A percentile compares a stretch with the other conserved stretches of the same genome.
These are phyloP conservation scores for Neurospora intermedia DNA, from an alignment of 495 filamentous ascomycete species.

Conservation along the genomic window DNA sequence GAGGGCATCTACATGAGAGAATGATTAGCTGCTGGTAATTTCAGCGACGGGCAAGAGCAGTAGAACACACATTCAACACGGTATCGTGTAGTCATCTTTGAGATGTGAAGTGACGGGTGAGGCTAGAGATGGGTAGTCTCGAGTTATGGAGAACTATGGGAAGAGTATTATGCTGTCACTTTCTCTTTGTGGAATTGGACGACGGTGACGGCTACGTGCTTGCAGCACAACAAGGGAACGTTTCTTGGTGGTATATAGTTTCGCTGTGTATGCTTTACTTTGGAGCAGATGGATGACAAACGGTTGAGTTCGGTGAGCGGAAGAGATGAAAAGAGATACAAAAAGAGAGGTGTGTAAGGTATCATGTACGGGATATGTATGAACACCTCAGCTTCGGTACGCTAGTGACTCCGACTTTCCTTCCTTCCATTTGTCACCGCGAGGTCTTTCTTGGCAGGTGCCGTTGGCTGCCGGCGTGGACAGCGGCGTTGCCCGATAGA, in stretches of 20 bases:
- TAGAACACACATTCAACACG: constrained; percentile 67
- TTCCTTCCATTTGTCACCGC: neutral
- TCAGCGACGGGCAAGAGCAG: neutral
- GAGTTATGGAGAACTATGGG: neutral
- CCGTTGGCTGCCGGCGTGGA: neutral
- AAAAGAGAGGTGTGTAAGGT: constrained; percentile 2
- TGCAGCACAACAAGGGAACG: neutral
- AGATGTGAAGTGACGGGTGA: neutral
- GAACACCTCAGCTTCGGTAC: neutral
- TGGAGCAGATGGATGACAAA: neutral
- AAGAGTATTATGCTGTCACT: neutral
- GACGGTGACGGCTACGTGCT: neutral
- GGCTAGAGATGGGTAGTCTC: neutral
- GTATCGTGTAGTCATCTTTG: constrained; percentile 75
- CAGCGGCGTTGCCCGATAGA: neutral
- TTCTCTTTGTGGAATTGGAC: neutral
- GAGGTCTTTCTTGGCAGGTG: neutral
- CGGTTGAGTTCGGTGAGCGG: neutral
- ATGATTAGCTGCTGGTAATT: constrained; percentile 5
- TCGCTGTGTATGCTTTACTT: neutral
- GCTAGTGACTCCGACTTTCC: constrained; percentile 1
- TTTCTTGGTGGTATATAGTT: neutral
- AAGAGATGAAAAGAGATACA: neutral
- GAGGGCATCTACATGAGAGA: constrained; percentile 55
- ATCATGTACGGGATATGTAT: neutral